Percentiles rank a stretch among this genome's conserved stretches.
Conservation (phyloP, 192 early-diverging fungal species). For the Backusella westeae region DNA sequence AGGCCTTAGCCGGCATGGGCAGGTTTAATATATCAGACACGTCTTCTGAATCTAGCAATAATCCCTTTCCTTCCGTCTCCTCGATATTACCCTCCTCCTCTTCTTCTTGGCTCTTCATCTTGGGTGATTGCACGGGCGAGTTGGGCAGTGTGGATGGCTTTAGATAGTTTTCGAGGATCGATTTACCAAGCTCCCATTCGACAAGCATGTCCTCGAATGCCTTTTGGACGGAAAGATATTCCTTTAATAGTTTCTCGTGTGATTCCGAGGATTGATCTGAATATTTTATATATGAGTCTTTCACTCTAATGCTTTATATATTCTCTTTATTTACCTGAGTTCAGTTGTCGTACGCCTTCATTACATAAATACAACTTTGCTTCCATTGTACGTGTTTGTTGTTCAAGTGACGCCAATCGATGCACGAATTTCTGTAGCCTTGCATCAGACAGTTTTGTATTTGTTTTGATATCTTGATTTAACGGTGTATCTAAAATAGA, state of each 20-base stretch:
- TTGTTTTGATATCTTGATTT: conserved; percentile 6
- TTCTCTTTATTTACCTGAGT: not conserved
- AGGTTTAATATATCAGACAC: conserved; percentile 19
- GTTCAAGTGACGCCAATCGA: conserved; percentile 44
- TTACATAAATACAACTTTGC: conserved; percentile 57
- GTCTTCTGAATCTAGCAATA: conserved; percentile 21
- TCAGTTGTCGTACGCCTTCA: conserved; percentile 45
- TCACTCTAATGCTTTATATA: not conserved
- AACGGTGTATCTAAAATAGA: not conserved
- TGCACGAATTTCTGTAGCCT: conserved; percentile 37
- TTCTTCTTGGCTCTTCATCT: not conserved
- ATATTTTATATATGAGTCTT: not conserved
- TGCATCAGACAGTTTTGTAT: conserved; percentile 27
- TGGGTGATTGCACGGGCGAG: not conserved
- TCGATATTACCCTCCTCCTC: conserved; percentile 27
- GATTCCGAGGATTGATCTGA: not conserved
- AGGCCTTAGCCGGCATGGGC: conserved; percentile 39
- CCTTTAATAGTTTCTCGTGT: conserved; percentile 32
- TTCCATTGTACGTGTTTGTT: conserved; percentile 53
- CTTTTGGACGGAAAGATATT: conserved; percentile 46
- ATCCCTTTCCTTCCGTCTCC: conserved; percentile 17
- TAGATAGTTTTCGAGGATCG: conserved; percentile 39
- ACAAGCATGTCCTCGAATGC: conserved; percentile 47
- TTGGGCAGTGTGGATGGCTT: conserved; percentile 18
- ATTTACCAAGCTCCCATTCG: conserved; percentile 53